A percentile compares a stretch with the other conserved stretches of the same genome.
Conservation (phyloP, 169 alveolate genomes). For the Cryptosporidium viatorum region DNA sequence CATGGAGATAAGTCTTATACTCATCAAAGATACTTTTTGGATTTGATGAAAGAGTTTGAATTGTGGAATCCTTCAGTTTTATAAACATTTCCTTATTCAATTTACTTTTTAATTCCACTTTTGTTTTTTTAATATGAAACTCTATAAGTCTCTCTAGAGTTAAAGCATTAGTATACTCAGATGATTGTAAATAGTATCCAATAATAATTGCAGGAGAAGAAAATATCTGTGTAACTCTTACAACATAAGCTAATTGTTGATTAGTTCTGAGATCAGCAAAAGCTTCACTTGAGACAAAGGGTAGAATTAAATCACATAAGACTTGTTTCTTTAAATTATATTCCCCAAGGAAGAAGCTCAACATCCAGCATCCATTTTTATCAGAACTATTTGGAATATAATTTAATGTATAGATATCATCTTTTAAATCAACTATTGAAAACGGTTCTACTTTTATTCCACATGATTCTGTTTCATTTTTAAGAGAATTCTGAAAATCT, state of each 20-base stretch:
- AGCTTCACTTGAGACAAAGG: conserved; percentile 43
- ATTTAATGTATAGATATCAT: conserved; percentile 8
- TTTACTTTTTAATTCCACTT: background rate
- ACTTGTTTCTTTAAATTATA: conserved; percentile 23
- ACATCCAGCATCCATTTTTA: conserved; percentile 61
- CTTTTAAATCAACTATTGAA: conserved; percentile 7
- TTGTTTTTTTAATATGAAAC: conserved; percentile 30
- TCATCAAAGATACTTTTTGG: conserved; percentile 73
- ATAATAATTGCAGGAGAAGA: conserved; percentile 50
- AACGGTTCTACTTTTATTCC: conserved; percentile 34
- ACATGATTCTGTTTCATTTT: background rate
- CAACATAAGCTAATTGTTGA: conserved; percentile 57
- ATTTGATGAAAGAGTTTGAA: conserved; percentile 39
- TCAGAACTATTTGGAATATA: conserved; percentile 27
- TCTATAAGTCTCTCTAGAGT: conserved; percentile 39
- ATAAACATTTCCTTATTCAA: conserved; percentile 10
- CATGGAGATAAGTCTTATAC: conserved; percentile 41
- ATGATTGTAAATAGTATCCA: conserved; percentile 66
- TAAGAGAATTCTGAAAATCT: background rate
- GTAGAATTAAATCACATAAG: conserved; percentile 16
- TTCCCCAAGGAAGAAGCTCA: conserved; percentile 35
- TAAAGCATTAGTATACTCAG: conserved; percentile 61
- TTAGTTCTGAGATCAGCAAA: conserved; percentile 64
- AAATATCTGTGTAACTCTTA: conserved; percentile 41
- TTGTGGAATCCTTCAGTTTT: conserved; percentile 42